Evolutionary conservation across 345 rosid species (phyloP).

Genomic region (Pseudoturritis turrita): DNA sequence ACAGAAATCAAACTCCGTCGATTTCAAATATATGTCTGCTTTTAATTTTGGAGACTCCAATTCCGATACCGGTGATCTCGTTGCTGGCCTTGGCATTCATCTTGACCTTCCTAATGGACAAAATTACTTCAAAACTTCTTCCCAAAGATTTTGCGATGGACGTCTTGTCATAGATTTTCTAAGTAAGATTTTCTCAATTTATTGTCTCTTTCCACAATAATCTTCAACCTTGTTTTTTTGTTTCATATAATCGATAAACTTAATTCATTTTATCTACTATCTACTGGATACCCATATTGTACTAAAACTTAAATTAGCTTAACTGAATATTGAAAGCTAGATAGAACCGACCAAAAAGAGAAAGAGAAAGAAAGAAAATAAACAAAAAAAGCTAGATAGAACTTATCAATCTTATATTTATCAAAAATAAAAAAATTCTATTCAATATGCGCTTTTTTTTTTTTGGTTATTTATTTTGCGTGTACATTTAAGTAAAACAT

Average conservation of each 20-base stretch:
- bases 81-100: slow-evolving; percentile 46
- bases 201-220: not conserved
- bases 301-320: not conserved
- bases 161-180: slow-evolving; percentile 57
- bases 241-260: not conserved
- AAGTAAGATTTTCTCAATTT: slow-evolving; percentile 28
- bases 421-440: not conserved
- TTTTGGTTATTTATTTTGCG: not conserved
- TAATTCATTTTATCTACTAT: not conserved
- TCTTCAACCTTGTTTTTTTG: not conserved
- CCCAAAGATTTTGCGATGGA: slow-evolving; percentile 66
- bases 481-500: not conserved
- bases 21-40: slow-evolving; percentile 43
- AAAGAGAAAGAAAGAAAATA: not conserved
- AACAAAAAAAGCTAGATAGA: not conserved
- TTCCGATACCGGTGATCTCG: slow-evolving; percentile 58
- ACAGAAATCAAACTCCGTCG: slow-evolving; percentile 19
- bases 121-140: slow-evolving; percentile 41
- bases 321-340: not conserved
- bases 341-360: not conserved
- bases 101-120: slow-evolving; percentile 47
- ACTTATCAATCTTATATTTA: not conserved
- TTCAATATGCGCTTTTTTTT: not conserved
- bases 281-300: not conserved
- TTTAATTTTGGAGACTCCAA: slow-evolving; percentile 79